phyloP scores from a whole-genome alignment of 2,329 filamentous ascomycete genomes.

The Aspergillus tamarii region DNA sequence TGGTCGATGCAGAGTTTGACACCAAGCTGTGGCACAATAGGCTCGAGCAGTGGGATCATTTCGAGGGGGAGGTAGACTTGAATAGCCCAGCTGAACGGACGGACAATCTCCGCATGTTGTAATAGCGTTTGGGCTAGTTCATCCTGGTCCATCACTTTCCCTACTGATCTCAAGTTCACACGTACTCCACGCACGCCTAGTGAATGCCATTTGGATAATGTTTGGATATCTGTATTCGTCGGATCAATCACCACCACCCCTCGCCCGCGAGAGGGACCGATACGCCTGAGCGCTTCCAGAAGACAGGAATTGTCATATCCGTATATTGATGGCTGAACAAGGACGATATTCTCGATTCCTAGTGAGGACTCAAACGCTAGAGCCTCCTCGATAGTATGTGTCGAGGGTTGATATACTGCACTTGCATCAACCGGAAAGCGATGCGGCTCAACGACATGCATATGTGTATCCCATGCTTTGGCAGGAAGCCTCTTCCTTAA shows the following conservation, averaged over 20 bases:
- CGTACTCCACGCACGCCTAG: constrained; percentile 63
- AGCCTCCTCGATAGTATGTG: constrained; percentile 57
- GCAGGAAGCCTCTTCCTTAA: constrained; percentile 33
- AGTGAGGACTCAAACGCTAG: constrained; percentile 55
- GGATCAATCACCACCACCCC: constrained; percentile 63
- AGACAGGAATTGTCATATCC: constrained; percentile 63
- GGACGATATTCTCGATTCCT: constrained; percentile 59
- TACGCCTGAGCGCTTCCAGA: constrained; percentile 54
- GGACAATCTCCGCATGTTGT: constrained; percentile 55
- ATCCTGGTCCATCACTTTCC: constrained; percentile 42
- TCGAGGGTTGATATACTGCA: constrained; percentile 56
- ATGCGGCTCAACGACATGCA: constrained; percentile 63
- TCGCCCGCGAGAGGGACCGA: constrained; percentile 56
- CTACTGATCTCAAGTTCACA: constrained; percentile 61
- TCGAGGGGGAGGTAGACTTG: constrained; percentile 62
- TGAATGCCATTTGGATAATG: constrained; percentile 57
- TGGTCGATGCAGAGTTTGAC: constrained; percentile 64
- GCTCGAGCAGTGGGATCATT: constrained; percentile 53
- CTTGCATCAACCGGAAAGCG: constrained; percentile 52
- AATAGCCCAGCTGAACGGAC: constrained; percentile 58
- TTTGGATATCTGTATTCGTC: constrained; percentile 37
- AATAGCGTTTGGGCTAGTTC: constrained; percentile 50
- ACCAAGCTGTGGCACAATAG: constrained; percentile 52
- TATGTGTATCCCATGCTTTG: constrained; percentile 63
- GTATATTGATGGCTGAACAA: constrained; percentile 66